Evolutionary conservation across 2,329 filamentous ascomycete species (phyloP).

Genomic region (Trichoderma gracile): DNA sequence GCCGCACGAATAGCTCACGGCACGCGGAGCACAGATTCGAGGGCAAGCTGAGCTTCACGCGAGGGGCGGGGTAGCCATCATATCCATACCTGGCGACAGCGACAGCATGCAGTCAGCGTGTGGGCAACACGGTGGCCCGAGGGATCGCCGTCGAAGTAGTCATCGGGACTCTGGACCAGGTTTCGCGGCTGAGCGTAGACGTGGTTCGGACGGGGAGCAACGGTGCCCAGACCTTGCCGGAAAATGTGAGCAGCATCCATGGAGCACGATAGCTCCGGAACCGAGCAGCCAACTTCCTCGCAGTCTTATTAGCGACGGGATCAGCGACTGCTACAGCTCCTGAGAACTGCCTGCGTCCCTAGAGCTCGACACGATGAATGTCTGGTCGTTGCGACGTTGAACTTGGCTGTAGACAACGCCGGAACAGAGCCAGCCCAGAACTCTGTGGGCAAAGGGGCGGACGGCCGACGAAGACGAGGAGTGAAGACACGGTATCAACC

Average conservation of each 20-base stretch:
- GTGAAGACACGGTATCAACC: slow-evolving; percentile 4
- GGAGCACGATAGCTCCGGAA: slow-evolving; percentile 28
- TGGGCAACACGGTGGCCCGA: slow-evolving; percentile 68
- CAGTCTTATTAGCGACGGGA: background rate
- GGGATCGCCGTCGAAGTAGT: slow-evolving; percentile 52
- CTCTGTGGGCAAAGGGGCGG: background rate
- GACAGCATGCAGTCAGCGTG: slow-evolving; percentile 76
- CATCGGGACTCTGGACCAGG: slow-evolving; percentile 40
- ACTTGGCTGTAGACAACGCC: slow-evolving; percentile 2
- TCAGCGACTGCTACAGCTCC: background rate
- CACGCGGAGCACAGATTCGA: background rate
- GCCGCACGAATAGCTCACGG: background rate
- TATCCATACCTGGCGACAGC: slow-evolving; percentile 71
- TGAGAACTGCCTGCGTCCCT: background rate
- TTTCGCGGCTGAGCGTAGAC: slow-evolving; percentile 37
- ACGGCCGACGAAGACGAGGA: background rate
- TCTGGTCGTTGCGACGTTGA: slow-evolving; percentile 10
- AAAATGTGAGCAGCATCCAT: slow-evolving; percentile 65
- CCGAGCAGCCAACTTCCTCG: background rate
- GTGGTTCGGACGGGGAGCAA: slow-evolving; percentile 42
- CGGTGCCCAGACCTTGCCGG: slow-evolving; percentile 56
- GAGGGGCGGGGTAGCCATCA: background rate
- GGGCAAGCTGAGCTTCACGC: background rate
- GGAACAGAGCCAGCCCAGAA: background rate
- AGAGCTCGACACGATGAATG: background rate